Base-by-base conservation (phyloP, 108 stramenopile species). In the Pelagomonas calceolata region DNA sequence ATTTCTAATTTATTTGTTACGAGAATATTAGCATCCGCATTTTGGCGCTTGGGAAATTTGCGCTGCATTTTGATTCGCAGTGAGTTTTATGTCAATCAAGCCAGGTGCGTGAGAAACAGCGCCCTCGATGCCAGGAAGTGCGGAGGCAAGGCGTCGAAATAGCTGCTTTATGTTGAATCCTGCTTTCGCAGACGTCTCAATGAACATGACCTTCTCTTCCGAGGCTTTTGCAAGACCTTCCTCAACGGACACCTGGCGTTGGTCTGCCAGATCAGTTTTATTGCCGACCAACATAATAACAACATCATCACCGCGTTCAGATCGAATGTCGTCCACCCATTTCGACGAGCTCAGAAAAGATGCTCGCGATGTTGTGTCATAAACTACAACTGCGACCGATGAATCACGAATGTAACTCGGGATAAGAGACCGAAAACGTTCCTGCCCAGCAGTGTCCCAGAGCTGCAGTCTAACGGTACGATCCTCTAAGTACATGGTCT, bases 361-460 rank as follows among this genome's bases (percentile, higher is more conserved):
- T 31, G 93, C 91, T 17, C 94, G 87, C 74, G 93, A 97, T 71
- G 94, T 93, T 26, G 98, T 95, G 84, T 99, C 98, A 70, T 98
- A 99, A 0, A 95, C 95, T 17, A 99, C 91, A 15, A 99, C 96
- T 36, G 97, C 97, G 15, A 99, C 96, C 26, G 88, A 90, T 0
- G 94, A 96, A 79, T 99, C 98, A 33, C 98, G 88, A 83, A 99
- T 99, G 76, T 99, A 99, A 46, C 92, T 93, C 5, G 98, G 98
- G 68, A 98, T 98, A 51, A 99, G 79, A 37, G 83, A 85, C 9
- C 93, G 90, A 81, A 94, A 94, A 33, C 91, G 87, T 76, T 98
- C 97, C 79, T 99, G 98, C 30, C 98, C 98, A 0, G 98, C 98
- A 4, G 98, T 98, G 67, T 99, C 98, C 98, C 98, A 99, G 4